Evolutionary conservation across 495 filamentous ascomycete genomes (phyloP).

Genomic region (Aspergillus haitiensis): DNA sequence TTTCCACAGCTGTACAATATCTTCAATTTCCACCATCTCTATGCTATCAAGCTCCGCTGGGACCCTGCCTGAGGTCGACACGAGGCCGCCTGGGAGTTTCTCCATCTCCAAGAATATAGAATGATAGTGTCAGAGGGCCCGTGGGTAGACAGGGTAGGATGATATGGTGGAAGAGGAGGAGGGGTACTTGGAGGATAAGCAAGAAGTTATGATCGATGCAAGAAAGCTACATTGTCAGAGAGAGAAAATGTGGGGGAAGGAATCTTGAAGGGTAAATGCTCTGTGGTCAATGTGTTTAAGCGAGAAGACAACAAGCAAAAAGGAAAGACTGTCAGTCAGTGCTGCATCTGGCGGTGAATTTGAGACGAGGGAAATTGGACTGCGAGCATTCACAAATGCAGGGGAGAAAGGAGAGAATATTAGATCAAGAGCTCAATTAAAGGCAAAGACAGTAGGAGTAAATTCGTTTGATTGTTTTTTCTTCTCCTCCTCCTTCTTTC

Average conservation of each 20-base stretch:
- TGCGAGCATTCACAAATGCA: conserved; percentile 20
- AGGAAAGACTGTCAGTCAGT: conserved; percentile 9
- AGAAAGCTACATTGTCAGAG: conserved; percentile 18
- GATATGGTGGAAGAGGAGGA: background rate
- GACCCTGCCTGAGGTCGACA: conserved; percentile 39
- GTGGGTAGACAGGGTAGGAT: background rate
- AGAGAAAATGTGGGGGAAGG: background rate
- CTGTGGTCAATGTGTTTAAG: conserved; percentile 2
- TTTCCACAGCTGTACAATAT: conserved; percentile 48
- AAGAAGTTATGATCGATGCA: background rate
- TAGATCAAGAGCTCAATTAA: background rate
- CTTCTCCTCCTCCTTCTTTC: background rate
- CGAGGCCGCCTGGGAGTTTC: conserved; percentile 54
- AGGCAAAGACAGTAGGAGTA: conserved; percentile 2
- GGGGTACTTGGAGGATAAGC: background rate
- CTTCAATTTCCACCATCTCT: conserved; percentile 36
- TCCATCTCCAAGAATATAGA: conserved; percentile 31
- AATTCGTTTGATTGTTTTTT: background rate
- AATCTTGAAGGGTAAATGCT: conserved; percentile 1
- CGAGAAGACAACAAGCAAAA: conserved; percentile 6
- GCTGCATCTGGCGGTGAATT: conserved; percentile 57
- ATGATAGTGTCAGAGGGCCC: background rate
- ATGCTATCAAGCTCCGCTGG: conserved; percentile 31
- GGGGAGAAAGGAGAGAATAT: conserved; percentile 15
- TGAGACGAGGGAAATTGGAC: conserved; percentile 6